Evolutionary conservation across 306 rosid genomes (phyloP).

Genomic region (Gillenia trifoliata): DNA sequence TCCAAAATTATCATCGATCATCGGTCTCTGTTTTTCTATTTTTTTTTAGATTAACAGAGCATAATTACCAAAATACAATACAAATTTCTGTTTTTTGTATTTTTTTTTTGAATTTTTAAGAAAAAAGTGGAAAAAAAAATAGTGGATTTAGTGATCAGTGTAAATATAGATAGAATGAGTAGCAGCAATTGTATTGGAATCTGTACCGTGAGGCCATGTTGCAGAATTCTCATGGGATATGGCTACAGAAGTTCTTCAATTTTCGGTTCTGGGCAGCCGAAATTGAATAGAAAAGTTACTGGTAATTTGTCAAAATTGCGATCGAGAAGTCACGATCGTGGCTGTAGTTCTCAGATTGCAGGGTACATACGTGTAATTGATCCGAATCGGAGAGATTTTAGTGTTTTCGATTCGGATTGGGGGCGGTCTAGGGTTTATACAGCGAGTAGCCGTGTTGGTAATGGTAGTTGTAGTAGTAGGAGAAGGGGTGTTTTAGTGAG

Average conservation of each 20-base stretch:
- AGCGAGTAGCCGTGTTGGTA: conserved; percentile 28
- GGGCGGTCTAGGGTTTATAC: conserved; percentile 37
- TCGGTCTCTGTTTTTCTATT: conserved; percentile 19
- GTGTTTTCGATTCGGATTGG: conserved; percentile 42
- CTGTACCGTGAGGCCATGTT: conserved; percentile 62
- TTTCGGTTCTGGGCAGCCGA: conserved; percentile 41
- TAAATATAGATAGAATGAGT: conserved; percentile 39
- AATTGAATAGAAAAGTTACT: conserved; percentile 22
- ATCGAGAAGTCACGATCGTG: conserved; percentile 19
- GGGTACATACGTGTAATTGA: conserved; percentile 32
- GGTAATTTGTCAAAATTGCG: conserved; percentile 29
- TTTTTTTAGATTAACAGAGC: conserved; percentile 23
- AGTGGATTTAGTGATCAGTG: not conserved
- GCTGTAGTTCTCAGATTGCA: conserved; percentile 30
- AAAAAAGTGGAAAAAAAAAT: not conserved
- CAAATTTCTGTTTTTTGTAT: not conserved
- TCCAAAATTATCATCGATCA: too few species aligned
- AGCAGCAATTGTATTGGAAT: conserved; percentile 61
- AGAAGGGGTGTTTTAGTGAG: conserved; percentile 41
- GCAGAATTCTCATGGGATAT: conserved; percentile 46
- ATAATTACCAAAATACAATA: not conserved
- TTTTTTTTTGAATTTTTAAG: not conserved
- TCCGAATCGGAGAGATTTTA: conserved; percentile 54
- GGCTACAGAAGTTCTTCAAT: conserved; percentile 40
- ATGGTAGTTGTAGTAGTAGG: conserved; percentile 31